Evolutionary conservation across 1,284 basidiomycete genomes (phyloP), one percentile per base, ranked within the genome.

Genomic region (Leccinum angustisporum): DNA sequence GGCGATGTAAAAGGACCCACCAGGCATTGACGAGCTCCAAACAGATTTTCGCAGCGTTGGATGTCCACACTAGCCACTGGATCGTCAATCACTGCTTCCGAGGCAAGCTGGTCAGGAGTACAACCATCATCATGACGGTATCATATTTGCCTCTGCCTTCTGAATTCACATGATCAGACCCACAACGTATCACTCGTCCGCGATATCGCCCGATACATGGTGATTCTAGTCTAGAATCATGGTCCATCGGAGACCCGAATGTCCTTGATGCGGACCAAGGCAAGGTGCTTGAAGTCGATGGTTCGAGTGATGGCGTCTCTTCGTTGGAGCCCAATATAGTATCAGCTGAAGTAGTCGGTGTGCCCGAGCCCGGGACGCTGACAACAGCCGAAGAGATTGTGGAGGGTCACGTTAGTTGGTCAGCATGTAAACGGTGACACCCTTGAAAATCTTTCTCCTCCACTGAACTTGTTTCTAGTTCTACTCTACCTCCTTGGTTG

Each of bases 61-160:
- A 77, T 16, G 73, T 75, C n/a, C 77, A 78, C 64, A 94, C 91
- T 0, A 81, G 90, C 0, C 84, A 84, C 65, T 92, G 85, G 84
- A 87, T 94, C 61, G 84, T 93, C 11, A 85, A 92, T 18, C 84
- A 91, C 57, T 88, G 90, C 66, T 84, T 94, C 74, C 75, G 77
- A 51, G 88, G 91, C 4, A 85, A 89, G 63, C 77, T 94, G 7
- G 76, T 94, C 43, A 77, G 80, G 50, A 86, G 83, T 5, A 81
- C 91, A 53, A 94, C 91, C 1, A 77, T 93, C 46, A 74, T 94
- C 25, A 78, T 94, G 6, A 88, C 91, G 62, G 86, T 87, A 70
- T 65, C 7, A 2, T 36, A 31, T 21, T 33, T 48, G 1, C 9
- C 38, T 48, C 14, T 8, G 10, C 38, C 50, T 66, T 27, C 51